phyloP scores from a whole-genome alignment of 768 basidiomycete species.

The Infundibulicybe gibba region DNA sequence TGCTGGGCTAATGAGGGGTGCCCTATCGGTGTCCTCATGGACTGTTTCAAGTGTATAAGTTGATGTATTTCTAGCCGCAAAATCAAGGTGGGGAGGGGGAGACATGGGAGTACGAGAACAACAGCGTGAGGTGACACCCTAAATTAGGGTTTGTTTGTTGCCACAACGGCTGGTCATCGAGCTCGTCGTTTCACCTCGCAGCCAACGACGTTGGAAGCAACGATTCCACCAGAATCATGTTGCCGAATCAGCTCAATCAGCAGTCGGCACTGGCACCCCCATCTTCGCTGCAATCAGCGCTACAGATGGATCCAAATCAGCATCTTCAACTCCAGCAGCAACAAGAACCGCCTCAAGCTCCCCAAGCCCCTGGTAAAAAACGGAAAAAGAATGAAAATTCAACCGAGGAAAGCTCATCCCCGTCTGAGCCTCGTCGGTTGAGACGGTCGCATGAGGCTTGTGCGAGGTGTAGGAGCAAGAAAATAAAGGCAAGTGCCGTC shows the following conservation, averaged over 20 bases:
- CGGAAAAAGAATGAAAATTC: conserved; percentile 54
- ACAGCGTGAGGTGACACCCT: conserved; percentile 28
- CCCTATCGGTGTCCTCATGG: conserved; percentile 25
- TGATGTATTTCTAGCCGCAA: conserved; percentile 13
- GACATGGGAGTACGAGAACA: conserved; percentile 11
- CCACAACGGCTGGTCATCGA: conserved; percentile 12
- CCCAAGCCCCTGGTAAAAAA: conserved; percentile 37
- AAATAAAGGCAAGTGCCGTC: conserved; percentile 85
- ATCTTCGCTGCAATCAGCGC: conserved; percentile 54
- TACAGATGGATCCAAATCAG: conserved; percentile 69
- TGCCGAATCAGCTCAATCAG: conserved; percentile 28
- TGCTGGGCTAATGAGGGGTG: conserved; percentile 40
- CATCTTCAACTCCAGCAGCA: conserved; percentile 42
- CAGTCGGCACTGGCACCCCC: conserved; percentile 28
- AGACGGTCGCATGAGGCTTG: conserved; percentile 90
- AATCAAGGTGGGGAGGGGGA: not conserved
- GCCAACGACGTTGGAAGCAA: conserved; percentile 5
- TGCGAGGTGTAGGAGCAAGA: conserved; percentile 91
- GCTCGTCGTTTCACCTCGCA: conserved; percentile 21
- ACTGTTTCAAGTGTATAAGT: conserved; percentile 68
- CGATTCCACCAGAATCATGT: conserved; percentile 23
- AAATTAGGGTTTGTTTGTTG: conserved; percentile 14
- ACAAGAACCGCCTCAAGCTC: conserved; percentile 26
- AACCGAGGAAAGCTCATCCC: conserved; percentile 48
- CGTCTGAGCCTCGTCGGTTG: conserved; percentile 75